These are phyloP conservation scores for Klebsormidium nitens DNA, from an alignment of 139 green algal genomes.

Conservation along the genomic window DNA sequence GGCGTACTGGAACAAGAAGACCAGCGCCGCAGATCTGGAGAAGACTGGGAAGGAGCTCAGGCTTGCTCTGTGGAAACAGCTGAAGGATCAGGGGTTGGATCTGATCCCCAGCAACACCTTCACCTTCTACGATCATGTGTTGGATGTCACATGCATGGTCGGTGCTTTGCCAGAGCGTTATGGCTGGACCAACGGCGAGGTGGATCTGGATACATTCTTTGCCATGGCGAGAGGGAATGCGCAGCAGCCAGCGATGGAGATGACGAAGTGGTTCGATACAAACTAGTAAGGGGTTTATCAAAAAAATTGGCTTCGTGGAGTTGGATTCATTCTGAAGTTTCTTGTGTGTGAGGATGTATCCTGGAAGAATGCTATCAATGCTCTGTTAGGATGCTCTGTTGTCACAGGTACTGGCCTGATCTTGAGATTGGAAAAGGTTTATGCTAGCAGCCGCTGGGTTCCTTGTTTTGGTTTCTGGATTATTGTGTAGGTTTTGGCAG, in stretches of 20 bases:
- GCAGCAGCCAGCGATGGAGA: slow-evolving; percentile 64
- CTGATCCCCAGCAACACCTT: slow-evolving; percentile 62
- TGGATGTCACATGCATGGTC: slow-evolving; percentile 70
- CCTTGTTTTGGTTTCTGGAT: no score
- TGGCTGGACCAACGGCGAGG: slow-evolving; percentile 37
- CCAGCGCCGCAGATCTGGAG: slow-evolving; percentile 50
- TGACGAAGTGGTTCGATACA: slow-evolving; percentile 88
- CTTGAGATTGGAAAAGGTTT: no score
- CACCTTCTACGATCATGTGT: slow-evolving; percentile 78
- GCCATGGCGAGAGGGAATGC: slow-evolving; percentile 68
- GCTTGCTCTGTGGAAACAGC: slow-evolving; percentile 48
- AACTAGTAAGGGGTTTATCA: no score
- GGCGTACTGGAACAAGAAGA: slow-evolving; percentile 62
- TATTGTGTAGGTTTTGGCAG: no score
- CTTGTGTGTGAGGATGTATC: no score
- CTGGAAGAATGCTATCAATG: no score
- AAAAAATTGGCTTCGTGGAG: no score
- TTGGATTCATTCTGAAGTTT: no score
- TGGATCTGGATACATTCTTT: slow-evolving; percentile 69
- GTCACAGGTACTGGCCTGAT: no score
- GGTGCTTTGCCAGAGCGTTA: slow-evolving; percentile 67
- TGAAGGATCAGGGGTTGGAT: slow-evolving; percentile 46
- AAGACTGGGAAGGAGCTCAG: slow-evolving; percentile 38
- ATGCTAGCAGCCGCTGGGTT: no score
- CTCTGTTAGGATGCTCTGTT: no score